Base-by-base conservation (phyloP, 2,329 filamentous ascomycete species). In the Macroventuria anomochaeta region DNA sequence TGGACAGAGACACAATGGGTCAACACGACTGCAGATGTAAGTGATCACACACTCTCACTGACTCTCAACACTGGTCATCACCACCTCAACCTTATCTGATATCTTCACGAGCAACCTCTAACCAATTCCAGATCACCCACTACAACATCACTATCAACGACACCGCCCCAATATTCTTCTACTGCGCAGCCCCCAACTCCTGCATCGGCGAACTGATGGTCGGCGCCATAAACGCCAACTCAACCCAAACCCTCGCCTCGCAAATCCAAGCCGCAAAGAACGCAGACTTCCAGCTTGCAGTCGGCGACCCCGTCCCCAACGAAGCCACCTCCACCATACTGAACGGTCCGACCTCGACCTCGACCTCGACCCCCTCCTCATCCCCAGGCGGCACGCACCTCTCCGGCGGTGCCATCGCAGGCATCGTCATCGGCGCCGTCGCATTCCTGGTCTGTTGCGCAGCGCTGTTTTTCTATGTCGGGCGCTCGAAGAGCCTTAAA, bases 201-300 rank as follows among this genome's bases (percentile, higher is more conserved):
- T 93, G 90, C 65, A 79, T 80, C 3, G 71, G 76, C 2, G 81
- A 87, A 36, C 81, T 84, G 18, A 93, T 93, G 89, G 82, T 93
- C 13, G 89, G 89, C 3, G 88, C 84, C 1, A 87, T 93, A 61
- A 93, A 93, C 65, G 83, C 87, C 6, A 77, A 76, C 48, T 53
- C 50, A 2, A 70, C 65, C 2, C 65, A 71, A 46, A 72, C 71
- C 1, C 57, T 75, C 5, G 59, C 57, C 3, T 34, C 37, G 21
- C 73, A 75, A 33, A 65, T 65, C 7, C 23, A 57, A 7, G 54
- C 63, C 13, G 70, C 69, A 1, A 48, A 54, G 33, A 34, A 60
- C 5, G 61, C 72, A 31, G 59, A 63, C 20, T 66, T 65, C 36
- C 58, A 67, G 57, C 60, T 80, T 5, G 66, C 67, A 20, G 77